Evolutionary conservation across 768 basidiomycete genomes (phyloP).

Genomic region (Mycena filopes): DNA sequence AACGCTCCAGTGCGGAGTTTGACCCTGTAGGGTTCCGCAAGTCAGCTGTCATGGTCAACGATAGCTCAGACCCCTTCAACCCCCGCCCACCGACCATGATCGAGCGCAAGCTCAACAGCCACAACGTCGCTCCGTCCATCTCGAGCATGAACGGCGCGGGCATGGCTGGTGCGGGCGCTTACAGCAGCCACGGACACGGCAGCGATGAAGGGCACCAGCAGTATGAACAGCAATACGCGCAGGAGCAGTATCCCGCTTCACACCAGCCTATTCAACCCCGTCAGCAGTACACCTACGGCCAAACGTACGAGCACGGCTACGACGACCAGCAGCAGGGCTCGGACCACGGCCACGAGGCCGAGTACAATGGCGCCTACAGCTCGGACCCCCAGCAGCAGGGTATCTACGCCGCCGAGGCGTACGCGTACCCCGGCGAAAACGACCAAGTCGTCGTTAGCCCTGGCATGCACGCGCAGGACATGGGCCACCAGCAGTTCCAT

Average conservation of each 20-base stretch:
- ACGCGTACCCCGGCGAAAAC: conserved; percentile 50
- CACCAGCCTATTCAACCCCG: conserved; percentile 44
- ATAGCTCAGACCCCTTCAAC: conserved; percentile 27
- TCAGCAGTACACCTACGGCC: conserved; percentile 54
- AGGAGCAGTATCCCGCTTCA: conserved; percentile 16
- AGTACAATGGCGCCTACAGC: conserved; percentile 51
- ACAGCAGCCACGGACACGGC: conserved; percentile 55
- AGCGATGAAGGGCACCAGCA: conserved; percentile 54
- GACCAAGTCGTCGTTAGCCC: conserved; percentile 47
- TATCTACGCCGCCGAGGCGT: conserved; percentile 55
- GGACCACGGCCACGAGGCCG: conserved; percentile 43
- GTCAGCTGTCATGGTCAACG: conserved; percentile 34
- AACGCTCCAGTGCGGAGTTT: conserved; percentile 47
- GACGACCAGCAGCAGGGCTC: conserved; percentile 35
- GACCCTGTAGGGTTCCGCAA: conserved; percentile 44
- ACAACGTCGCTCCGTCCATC: conserved; percentile 43
- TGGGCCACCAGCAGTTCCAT: conserved; percentile 38
- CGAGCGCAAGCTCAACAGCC: conserved; percentile 37
- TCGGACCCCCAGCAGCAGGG: conserved; percentile 51
- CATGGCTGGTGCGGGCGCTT: conserved; percentile 54
- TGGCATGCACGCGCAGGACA: conserved; percentile 42
- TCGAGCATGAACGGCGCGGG: conserved; percentile 40
- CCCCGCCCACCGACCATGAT: conserved; percentile 44
- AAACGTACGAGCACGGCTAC: conserved; percentile 37
- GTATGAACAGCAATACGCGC: conserved; percentile 41